phyloP scores from a whole-genome alignment of 805 yeast species.

The Vanderwaltozyma yarrowii region DNA sequence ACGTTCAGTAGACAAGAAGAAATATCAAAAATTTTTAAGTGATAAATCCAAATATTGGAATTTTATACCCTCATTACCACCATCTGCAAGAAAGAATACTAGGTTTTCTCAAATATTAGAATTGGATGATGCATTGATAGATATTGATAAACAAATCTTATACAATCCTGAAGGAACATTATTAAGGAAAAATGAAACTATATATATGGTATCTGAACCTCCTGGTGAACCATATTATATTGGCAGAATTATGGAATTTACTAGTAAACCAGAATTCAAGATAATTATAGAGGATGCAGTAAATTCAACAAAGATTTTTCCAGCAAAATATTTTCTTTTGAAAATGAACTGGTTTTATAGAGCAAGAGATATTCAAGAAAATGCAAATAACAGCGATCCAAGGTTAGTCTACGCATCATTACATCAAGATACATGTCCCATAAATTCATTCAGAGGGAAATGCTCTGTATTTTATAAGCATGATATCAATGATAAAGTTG shows the following conservation, averaged over 20 bases:
- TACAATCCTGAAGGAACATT: conserved; percentile 11
- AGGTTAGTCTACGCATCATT: conserved; percentile 72
- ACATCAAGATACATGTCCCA: conserved; percentile 77
- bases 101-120: conserved; percentile 32
- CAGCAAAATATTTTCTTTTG: conserved; percentile 46
- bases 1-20: background rate
- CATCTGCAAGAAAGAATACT: conserved; percentile 21
- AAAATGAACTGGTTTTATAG: conserved; percentile 88
- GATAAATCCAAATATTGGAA: conserved; percentile 22
- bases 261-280: conserved; percentile 21
- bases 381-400: conserved; percentile 41
- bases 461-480: conserved; percentile 60
- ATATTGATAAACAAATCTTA: conserved; percentile 20
- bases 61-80: conserved; percentile 26
- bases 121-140: conserved; percentile 31
- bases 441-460: conserved; percentile 63
- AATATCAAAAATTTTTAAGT: conserved; percentile 17
- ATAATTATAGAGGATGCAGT: conserved; percentile 7
- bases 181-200: conserved; percentile 39
- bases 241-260: conserved; percentile 74
- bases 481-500: conserved; percentile 40
- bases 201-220: conserved; percentile 82
- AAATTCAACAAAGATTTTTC: conserved; percentile 24
- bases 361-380: conserved; percentile 70
- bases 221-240: conserved; percentile 91